Base-by-base conservation (phyloP, 208 protist genomes). In the Crithidia bombi region DNA sequence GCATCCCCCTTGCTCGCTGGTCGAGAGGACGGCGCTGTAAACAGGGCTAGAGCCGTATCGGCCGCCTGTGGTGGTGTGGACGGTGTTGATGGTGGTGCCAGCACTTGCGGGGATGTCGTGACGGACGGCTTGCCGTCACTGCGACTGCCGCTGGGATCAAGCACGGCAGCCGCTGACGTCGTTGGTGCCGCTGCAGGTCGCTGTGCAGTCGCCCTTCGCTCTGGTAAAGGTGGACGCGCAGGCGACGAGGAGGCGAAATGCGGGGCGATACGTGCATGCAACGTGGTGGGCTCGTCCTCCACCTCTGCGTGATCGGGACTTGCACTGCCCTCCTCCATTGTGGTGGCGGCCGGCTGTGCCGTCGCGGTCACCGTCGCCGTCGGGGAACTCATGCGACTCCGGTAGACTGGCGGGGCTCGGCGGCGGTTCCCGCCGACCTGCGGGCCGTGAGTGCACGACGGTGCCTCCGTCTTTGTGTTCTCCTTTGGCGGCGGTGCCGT, bases 231-330 rank as follows among this genome's bases (percentile, higher is more conserved):
- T 3, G 58, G 58, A 19, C 43, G 58, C 9, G 30, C n/a, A 23
- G 58, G 41, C n/a, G 44, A 54, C 9, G 58, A 50, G 30, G 43
- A 65, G 30, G 43, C 28, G 11, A 51, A 39, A 3, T 23, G 30
- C n/a, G 41, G 58, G 9, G 58, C n/a, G 28, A 11, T 4, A n/a
- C 26, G 12, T 38, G 28, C 11, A 6, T 32, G 7, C 17, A 12
- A 9, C 9, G 10, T 59, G 33, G 21, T 30, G 9, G 43, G 32
- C 52, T 5, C 38, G 38, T 41, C 10, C 28, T 36, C 43, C 1
- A 23, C 5, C 2, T 54, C 58, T 25, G 12, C 35, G 50, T 36
- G 50, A 19, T 55, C 50, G 23, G 39, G 23, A 44, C 39, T 33
- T 7, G 7, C 14, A 15, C 57, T 63, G 15, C 19, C 43, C 43